A percentile compares a stretch with the other conserved stretches of the same genome.
These are phyloP conservation scores for Plenodomus biglobosus DNA, from an alignment of 2,329 filamentous ascomycete species.

Conservation along the genomic window DNA sequence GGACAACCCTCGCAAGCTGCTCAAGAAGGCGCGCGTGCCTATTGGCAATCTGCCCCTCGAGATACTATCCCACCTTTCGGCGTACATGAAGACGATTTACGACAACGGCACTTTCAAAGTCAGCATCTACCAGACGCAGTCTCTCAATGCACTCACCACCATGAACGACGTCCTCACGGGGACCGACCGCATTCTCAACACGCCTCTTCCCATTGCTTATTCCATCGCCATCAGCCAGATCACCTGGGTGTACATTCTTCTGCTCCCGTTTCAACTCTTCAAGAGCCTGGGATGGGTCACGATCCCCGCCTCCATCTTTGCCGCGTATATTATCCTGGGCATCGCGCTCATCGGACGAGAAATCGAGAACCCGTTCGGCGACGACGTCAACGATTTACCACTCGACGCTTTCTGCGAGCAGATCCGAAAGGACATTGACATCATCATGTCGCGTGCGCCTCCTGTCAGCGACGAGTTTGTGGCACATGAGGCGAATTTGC, in stretches of 20 bases:
- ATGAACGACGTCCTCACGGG: slow-evolving; percentile 73
- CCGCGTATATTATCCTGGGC: slow-evolving; percentile 80
- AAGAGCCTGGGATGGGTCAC: slow-evolving; percentile 66
- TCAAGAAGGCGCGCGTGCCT: slow-evolving; percentile 70
- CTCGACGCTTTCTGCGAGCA: slow-evolving; percentile 72
- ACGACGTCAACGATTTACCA: slow-evolving; percentile 74
- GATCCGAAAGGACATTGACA: slow-evolving; percentile 71
- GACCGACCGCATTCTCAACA: slow-evolving; percentile 76
- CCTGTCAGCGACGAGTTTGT: slow-evolving; percentile 57
- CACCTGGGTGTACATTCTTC: slow-evolving; percentile 78
- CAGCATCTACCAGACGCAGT: slow-evolving; percentile 61
- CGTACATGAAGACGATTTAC: slow-evolving; percentile 65
- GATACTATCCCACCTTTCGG: slow-evolving; percentile 69
- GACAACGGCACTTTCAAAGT: slow-evolving; percentile 57
- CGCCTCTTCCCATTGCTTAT: slow-evolving; percentile 81
- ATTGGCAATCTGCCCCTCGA: slow-evolving; percentile 80
- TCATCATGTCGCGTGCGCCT: slow-evolving; percentile 63
- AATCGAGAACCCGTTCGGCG: slow-evolving; percentile 82
- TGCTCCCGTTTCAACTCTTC: slow-evolving; percentile 79
- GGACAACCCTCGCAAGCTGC: slow-evolving; percentile 72
- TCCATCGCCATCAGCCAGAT: slow-evolving; percentile 82
- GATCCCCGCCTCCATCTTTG: slow-evolving; percentile 71
- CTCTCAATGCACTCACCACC: slow-evolving; percentile 60
- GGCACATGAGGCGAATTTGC: slow-evolving; percentile 50
- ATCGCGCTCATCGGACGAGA: slow-evolving; percentile 75